Conservation (phyloP, 2,329 filamentous ascomycete genomes). For the Hypomyces perniciosus region DNA sequence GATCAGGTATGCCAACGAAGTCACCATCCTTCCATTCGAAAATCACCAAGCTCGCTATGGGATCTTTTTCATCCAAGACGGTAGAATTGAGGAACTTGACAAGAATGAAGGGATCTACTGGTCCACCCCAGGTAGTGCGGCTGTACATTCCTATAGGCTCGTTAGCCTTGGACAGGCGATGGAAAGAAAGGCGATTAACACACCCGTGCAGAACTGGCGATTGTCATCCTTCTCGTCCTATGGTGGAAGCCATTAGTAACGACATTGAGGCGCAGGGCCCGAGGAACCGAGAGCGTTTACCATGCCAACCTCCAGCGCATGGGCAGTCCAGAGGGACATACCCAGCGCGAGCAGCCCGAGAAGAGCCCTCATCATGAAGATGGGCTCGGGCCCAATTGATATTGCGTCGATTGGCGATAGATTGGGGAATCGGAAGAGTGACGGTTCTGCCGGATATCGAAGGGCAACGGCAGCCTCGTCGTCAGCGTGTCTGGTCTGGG, state of each 20-base stretch:
- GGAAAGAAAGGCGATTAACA: slow-evolving; percentile 14
- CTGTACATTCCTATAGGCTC: slow-evolving; percentile 74
- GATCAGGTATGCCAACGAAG: slow-evolving; percentile 64
- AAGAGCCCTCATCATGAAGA: slow-evolving; percentile 48
- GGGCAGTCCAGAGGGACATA: slow-evolving; percentile 47
- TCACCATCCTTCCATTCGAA: slow-evolving; percentile 90
- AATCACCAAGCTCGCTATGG: slow-evolving; percentile 75
- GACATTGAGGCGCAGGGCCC: not conserved
- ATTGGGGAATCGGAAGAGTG: not conserved
- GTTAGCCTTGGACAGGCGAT: slow-evolving; percentile 7
- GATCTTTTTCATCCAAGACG: slow-evolving; percentile 55
- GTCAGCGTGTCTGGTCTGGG: no score
- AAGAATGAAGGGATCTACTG: slow-evolving; percentile 81
- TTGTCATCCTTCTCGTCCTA: slow-evolving; percentile 73
- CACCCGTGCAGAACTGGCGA: slow-evolving; percentile 70
- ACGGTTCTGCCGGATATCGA: no score
- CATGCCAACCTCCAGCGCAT: slow-evolving; percentile 53
- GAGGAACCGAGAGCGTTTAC: slow-evolving; percentile 31
- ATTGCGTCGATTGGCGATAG: not conserved
- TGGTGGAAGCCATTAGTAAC: slow-evolving; percentile 18
- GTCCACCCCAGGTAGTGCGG: slow-evolving; percentile 79
- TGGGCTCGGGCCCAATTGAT: not conserved
- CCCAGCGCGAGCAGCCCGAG: slow-evolving; percentile 45
- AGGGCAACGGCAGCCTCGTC: no score
- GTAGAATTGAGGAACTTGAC: slow-evolving; percentile 65